Evolutionary conservation across 2,329 filamentous ascomycete genomes (phyloP).

Genomic region (Neopestalotiopsis rosae): DNA sequence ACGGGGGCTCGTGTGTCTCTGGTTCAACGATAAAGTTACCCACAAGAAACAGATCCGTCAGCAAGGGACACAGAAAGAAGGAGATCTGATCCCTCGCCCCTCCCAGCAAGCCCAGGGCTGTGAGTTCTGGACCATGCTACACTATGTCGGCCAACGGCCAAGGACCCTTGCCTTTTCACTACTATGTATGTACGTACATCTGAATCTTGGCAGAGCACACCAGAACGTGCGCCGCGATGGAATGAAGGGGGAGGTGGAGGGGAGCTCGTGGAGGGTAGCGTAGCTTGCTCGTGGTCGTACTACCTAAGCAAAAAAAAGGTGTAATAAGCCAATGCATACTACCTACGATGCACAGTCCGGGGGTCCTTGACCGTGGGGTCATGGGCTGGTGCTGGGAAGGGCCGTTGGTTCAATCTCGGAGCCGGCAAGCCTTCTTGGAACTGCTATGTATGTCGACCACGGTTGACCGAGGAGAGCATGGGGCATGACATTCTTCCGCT

Average conservation of each 20-base stretch:
- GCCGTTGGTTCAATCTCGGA: background rate
- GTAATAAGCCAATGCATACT: background rate
- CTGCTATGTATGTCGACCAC: background rate
- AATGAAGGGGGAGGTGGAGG: background rate
- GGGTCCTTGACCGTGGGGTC: conserved; percentile 1
- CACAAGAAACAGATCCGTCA: too few species aligned
- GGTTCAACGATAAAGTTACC: too few species aligned
- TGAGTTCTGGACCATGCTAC: background rate
- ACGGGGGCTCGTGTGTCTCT: too few species aligned
- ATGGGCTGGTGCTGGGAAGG: background rate
- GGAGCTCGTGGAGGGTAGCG: too few species aligned
- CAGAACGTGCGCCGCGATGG: background rate
- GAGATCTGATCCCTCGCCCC: too few species aligned
- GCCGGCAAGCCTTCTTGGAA: background rate
- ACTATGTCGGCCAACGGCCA: too few species aligned
- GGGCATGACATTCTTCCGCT: background rate
- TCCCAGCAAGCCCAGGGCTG: background rate
- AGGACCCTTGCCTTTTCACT: too few species aligned
- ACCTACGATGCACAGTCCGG: conserved; percentile 1
- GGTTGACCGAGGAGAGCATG: background rate
- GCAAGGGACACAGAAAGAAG: too few species aligned
- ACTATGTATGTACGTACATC: too few species aligned
- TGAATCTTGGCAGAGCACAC: background rate
- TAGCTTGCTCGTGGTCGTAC: background rate
- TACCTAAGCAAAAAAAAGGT: background rate